Evolutionary conservation across 2,329 filamentous ascomycete genomes (phyloP).

Genomic region (Paraconiothyrium brasiliense): DNA sequence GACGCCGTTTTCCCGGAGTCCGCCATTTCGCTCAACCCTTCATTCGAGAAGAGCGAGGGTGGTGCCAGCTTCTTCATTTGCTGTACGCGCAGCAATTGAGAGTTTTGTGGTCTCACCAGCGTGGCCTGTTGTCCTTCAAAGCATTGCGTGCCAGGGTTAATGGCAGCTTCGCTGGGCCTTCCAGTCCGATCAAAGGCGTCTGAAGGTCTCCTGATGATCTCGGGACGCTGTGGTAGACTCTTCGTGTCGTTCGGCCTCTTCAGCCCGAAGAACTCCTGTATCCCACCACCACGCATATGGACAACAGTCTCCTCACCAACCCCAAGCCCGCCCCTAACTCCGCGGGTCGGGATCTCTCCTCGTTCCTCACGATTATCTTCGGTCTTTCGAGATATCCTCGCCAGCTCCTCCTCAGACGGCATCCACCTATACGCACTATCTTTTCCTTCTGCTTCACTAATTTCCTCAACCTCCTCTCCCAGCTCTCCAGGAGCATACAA

Average conservation of each 20-base stretch:
- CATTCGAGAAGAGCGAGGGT: neutral
- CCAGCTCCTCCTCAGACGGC: neutral
- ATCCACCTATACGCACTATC: neutral
- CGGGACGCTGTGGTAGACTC: neutral
- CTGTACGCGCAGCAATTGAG: neutral
- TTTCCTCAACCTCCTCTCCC: neutral
- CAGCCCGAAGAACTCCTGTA: conserved; percentile 1
- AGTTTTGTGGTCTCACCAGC: neutral
- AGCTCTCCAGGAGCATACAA: neutral
- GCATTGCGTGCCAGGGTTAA: neutral
- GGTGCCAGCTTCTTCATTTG: neutral
- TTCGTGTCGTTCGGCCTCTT: neutral
- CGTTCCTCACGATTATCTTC: neutral
- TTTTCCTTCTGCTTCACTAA: neutral
- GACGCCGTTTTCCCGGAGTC: neutral
- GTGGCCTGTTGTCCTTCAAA: neutral
- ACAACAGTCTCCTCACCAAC: neutral
- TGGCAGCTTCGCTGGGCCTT: no score
- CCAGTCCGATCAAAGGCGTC: neutral
- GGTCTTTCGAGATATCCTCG: neutral
- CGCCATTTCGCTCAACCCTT: neutral
- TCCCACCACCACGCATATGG: conserved; percentile 6
- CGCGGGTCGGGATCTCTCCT: neutral
- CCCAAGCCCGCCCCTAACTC: neutral
- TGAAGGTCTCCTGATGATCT: conserved; percentile 4